Percentiles rank a stretch among this genome's conserved stretches.
phyloP scores from a whole-genome alignment of 495 filamentous ascomycete species.

The Annulohypoxylon moriforme region DNA sequence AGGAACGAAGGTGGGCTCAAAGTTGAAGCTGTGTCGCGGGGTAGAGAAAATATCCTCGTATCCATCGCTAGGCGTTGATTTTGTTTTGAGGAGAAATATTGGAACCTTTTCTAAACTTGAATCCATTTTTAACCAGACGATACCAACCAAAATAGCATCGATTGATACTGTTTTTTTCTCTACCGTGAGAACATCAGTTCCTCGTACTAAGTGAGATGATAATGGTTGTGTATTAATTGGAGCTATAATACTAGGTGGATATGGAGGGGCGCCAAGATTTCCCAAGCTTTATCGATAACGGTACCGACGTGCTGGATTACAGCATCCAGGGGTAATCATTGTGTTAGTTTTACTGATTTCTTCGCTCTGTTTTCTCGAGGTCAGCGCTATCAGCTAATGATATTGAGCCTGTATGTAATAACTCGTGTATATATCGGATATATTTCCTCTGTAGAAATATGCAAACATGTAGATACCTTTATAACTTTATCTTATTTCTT shows the following conservation, averaged over 20 bases:
- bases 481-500: background rate
- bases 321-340: background rate
- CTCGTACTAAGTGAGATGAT: slow-evolving; percentile 14
- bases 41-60: slow-evolving; percentile 80
- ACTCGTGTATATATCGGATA: too few species aligned
- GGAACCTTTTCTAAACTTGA: slow-evolving; percentile 56
- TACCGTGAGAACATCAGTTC: slow-evolving; percentile 4
- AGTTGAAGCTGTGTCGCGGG: slow-evolving; percentile 53
- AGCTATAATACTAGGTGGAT: background rate
- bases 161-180: slow-evolving; percentile 1
- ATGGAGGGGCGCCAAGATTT: slow-evolving; percentile 19
- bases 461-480: background rate
- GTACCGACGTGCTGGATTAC: background rate
- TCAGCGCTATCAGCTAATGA: too few species aligned
- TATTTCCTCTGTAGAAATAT: too few species aligned
- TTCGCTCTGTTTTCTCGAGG: too few species aligned
- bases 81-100: slow-evolving; percentile 87
- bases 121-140: slow-evolving; percentile 8
- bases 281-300: slow-evolving; percentile 53
- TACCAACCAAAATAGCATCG: slow-evolving; percentile 11
- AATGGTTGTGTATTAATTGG: slow-evolving; percentile 4
- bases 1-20: slow-evolving; percentile 79
- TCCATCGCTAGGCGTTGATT: slow-evolving; percentile 78
- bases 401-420: too few species aligned
- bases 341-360: background rate